Conservation (phyloP, 768 basidiomycete genomes). For the Agaricus blazei region DNA sequence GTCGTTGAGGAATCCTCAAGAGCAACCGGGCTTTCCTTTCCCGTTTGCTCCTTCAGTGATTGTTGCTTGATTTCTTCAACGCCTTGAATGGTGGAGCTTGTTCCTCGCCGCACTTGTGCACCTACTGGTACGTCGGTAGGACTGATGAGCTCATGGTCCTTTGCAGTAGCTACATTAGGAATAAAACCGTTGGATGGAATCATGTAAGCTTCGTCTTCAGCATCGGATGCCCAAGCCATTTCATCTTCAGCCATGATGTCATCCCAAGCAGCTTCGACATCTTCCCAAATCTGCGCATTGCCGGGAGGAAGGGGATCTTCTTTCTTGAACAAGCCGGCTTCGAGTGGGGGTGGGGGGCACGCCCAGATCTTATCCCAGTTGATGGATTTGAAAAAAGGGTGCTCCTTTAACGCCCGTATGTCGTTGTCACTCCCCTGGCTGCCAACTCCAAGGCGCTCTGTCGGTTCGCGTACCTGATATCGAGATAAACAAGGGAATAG, state of each 20-base stretch:
- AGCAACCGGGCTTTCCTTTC: slow-evolving; percentile 4
- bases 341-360: slow-evolving; percentile 50
- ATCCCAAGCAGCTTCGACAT: slow-evolving; percentile 53
- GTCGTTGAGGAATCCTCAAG: slow-evolving; percentile 19
- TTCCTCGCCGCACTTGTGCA: slow-evolving; percentile 13
- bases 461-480: slow-evolving; percentile 50
- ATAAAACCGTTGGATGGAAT: slow-evolving; percentile 5
- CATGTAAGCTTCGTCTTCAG: slow-evolving; percentile 22
- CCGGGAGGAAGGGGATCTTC: slow-evolving; percentile 24
- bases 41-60: background rate
- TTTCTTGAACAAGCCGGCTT: slow-evolving; percentile 36
- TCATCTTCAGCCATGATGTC: slow-evolving; percentile 33
- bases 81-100: slow-evolving; percentile 14
- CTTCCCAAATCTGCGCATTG: slow-evolving; percentile 40
- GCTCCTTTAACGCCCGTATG: background rate
- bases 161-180: background rate
- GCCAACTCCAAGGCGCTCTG: slow-evolving; percentile 51
- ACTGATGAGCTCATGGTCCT: background rate
- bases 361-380: slow-evolving; percentile 67
- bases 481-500: background rate
- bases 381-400: slow-evolving; percentile 26
- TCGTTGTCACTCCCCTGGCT: slow-evolving; percentile 9
- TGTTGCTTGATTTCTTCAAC: slow-evolving; percentile 5
- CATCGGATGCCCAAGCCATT: slow-evolving; percentile 50
- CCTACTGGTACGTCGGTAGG: slow-evolving; percentile 5